Conservation (phyloP, 768 basidiomycete genomes). For the Pulveroboletus sp. region DNA sequence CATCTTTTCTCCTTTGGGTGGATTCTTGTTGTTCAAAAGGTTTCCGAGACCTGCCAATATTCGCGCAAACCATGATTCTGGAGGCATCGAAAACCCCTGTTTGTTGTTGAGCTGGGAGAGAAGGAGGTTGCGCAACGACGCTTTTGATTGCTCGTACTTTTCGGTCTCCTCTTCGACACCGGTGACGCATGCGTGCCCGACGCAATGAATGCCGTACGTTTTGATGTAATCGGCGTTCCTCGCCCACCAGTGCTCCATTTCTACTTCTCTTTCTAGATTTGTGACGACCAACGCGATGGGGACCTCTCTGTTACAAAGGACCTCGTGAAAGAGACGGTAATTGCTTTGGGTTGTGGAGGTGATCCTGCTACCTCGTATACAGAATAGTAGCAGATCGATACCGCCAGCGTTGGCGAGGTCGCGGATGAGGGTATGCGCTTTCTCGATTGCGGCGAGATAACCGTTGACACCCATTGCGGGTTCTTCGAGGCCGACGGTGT, state of each 20-base stretch:
- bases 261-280: slow-evolving; percentile 34
- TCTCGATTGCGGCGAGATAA: slow-evolving; percentile 28
- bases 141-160: slow-evolving; percentile 35
- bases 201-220: slow-evolving; percentile 25
- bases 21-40: slow-evolving; percentile 19
- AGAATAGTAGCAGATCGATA: slow-evolving; percentile 37
- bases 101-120: slow-evolving; percentile 7
- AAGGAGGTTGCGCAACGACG: slow-evolving; percentile 21
- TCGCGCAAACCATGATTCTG: slow-evolving; percentile 25
- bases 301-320: slow-evolving; percentile 37
- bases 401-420: slow-evolving; percentile 24
- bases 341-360: slow-evolving; percentile 33
- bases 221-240: slow-evolving; percentile 26
- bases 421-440: slow-evolving; percentile 25
- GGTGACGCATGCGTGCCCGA: slow-evolving; percentile 42
- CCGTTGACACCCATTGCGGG: slow-evolving; percentile 27
- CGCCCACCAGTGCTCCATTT: slow-evolving; percentile 38
- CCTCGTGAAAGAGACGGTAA: slow-evolving; percentile 38
- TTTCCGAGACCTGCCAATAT: slow-evolving; percentile 19
- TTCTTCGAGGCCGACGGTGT: slow-evolving; percentile 31
- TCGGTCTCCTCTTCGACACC: slow-evolving; percentile 30
- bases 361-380: slow-evolving; percentile 34
- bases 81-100: slow-evolving; percentile 22
- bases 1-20: slow-evolving; percentile 26
- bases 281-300: slow-evolving; percentile 41